Base-by-base conservation (phyloP, 495 filamentous ascomycete species). In the Aspergillus egyptiacus region DNA sequence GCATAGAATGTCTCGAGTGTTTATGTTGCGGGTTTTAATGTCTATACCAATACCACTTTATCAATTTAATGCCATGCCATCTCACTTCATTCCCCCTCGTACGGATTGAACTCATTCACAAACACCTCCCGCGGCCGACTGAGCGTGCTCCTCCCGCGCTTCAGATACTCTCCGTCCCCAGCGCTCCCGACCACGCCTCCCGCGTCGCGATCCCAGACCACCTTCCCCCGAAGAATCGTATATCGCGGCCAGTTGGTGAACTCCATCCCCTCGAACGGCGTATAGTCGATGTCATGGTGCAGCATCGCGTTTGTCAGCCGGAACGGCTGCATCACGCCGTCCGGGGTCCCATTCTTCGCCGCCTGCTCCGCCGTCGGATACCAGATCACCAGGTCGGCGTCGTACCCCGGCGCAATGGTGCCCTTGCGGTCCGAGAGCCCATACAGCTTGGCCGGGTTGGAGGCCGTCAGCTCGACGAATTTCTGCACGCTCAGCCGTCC, bases 381-480 rank as follows among this genome's bases (percentile, higher is more conserved):
- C 66, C 65, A 71, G 48, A 76, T 71, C 8, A 70, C 66, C 2
- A 76, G 47, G 49, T 76, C 72, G 6, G 72, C 72, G 53, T 76
- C 72, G 25, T 66, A 75, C 1, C 79, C 80, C 2, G 77, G 75
- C 13, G 76, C 63, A 19, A 84, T 60, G 0, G 66, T 67, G 1
- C 80, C 79, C 60, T 84, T 84, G 14, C 61, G 58, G 2, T 72
- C 71, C 47, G 73, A 75, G 22, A 84, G 54, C 0, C 78, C 80
- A 55, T 84, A 83, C 25, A 82, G 57, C 67, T 82, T 84, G 0
- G 79, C 79, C 11, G 79, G 67, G 50, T 82, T 81, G 1, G 77
- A 72, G 5, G 66, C 62, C 1, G 73, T 77, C 6, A 84, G 59
- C 59, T 82, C 74, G 14, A 84, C 80, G 58, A 82, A 82, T 40